Conservation (phyloP, 225 moss, liverwort and hornwort genomes). For the Thuidium tamariscinum region DNA sequence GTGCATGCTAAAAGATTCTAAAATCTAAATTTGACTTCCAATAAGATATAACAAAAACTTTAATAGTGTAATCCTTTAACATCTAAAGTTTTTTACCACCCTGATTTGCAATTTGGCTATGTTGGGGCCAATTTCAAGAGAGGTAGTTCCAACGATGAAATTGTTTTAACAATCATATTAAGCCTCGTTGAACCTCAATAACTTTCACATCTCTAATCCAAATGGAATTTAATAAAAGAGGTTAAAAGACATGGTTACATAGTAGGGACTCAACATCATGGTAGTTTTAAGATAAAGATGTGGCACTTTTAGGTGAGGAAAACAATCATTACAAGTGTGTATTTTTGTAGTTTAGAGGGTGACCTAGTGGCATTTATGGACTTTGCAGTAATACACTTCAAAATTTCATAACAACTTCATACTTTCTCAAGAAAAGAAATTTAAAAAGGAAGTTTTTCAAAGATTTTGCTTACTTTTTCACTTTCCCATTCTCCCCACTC, state of each 20-base stretch:
- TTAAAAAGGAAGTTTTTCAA: no score
- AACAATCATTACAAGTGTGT: background rate
- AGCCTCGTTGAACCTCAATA: rapidly evolving
- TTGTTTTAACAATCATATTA: background rate
- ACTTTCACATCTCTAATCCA: background rate
- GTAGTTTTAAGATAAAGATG: background rate
- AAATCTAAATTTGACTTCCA: no score
- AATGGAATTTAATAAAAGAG: background rate
- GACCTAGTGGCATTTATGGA: background rate
- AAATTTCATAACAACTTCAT: no score
- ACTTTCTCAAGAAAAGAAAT: background rate
- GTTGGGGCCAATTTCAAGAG: no score
- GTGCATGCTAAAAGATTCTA: no score
- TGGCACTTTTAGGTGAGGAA: background rate
- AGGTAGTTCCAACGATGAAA: rapidly evolving
- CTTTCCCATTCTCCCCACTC: no score
- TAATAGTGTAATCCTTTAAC: no score
- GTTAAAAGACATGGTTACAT: background rate
- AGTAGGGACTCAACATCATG: no score
- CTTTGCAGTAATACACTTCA: background rate
- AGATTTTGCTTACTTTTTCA: background rate
- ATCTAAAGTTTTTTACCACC: no score
- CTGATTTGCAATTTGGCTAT: no score
- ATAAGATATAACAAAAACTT: no score
- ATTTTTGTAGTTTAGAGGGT: no score